phyloP scores from a whole-genome alignment of 2,329 filamentous ascomycete genomes.

The Lasiodiplodia gonubiensis region DNA sequence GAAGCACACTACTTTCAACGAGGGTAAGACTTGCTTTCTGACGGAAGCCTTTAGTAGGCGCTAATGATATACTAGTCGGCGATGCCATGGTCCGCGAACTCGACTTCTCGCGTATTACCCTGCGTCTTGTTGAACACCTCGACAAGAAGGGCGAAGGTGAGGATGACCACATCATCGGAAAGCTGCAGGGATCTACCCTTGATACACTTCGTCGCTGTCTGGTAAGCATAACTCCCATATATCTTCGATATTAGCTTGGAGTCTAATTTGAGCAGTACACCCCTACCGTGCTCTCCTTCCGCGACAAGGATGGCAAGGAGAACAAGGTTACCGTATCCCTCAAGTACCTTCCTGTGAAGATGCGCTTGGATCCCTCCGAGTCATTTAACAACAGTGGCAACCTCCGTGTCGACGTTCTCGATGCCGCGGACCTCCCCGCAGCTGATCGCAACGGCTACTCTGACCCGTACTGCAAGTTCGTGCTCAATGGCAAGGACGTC shows the following conservation, averaged over 20 bases:
- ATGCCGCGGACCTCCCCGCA: constrained; percentile 84
- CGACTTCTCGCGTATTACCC: constrained; percentile 92
- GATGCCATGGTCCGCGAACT: constrained; percentile 96
- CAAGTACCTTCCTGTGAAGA: constrained; percentile 92
- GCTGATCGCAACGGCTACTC: constrained; percentile 96
- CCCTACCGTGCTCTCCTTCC: constrained; percentile 80
- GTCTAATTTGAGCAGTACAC: constrained; percentile 63
- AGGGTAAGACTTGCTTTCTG: constrained; percentile 60
- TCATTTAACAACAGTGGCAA: constrained; percentile 99
- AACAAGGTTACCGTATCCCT: constrained; percentile 88
- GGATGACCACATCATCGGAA: constrained; percentile 78
- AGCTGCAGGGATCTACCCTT: constrained; percentile 81
- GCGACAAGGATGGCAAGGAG: constrained; percentile 74
- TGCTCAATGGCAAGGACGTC: constrained; percentile 84
- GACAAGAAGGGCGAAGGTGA: constrained; percentile 73
- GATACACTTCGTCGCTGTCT: constrained; percentile 87
- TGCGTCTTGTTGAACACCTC: constrained; percentile 81
- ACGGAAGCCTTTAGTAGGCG: constrained; percentile 35
- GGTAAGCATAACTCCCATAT: constrained; percentile 25
- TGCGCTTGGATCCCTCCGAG: constrained; percentile 91
- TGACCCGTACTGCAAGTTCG: constrained; percentile 95
- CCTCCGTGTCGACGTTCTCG: constrained; percentile 89
- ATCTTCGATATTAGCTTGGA: constrained; percentile 53
- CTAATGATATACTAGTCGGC: constrained; percentile 59
- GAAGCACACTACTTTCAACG: constrained; percentile 76